These are phyloP conservation scores for Macrocybe gigantea DNA, from an alignment of 768 basidiomycete genomes.

Conservation along the genomic window DNA sequence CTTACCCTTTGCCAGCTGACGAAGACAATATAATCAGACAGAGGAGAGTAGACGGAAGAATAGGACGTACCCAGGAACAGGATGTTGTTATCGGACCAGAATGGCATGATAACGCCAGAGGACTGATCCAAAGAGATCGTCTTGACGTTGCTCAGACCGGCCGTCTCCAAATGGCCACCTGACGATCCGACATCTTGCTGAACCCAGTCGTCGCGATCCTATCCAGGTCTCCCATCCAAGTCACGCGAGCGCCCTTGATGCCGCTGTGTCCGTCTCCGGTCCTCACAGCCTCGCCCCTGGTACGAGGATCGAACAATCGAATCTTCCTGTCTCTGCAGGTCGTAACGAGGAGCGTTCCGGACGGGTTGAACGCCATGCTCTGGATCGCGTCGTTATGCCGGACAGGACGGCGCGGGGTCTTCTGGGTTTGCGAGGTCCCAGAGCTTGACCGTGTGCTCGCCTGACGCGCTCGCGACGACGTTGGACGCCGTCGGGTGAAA, in stretches of 20 bases:
- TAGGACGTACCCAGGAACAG: slow-evolving; percentile 62
- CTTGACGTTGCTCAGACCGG: slow-evolving; percentile 69
- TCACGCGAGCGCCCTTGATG: slow-evolving; percentile 85
- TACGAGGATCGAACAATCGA: slow-evolving; percentile 85
- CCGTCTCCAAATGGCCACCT: slow-evolving; percentile 85
- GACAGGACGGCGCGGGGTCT: slow-evolving; percentile 46
- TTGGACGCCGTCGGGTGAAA: slow-evolving; percentile 91
- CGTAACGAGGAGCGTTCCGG: slow-evolving; percentile 78
- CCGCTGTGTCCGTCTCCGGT: slow-evolving; percentile 85
- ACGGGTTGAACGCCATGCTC: slow-evolving; percentile 72
- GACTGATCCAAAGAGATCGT: slow-evolving; percentile 80
- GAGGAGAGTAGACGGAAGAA: background rate
- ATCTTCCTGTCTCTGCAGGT: slow-evolving; percentile 93
- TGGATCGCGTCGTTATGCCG: slow-evolving; percentile 87
- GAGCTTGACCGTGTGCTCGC: slow-evolving; percentile 83
- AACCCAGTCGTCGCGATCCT: slow-evolving; percentile 94
- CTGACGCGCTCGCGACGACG: slow-evolving; percentile 73
- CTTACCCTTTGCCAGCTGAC: slow-evolving; percentile 82
- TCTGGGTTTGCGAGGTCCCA: slow-evolving; percentile 86
- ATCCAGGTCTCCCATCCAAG: slow-evolving; percentile 88
- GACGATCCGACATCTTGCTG: slow-evolving; percentile 93
- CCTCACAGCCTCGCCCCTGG: slow-evolving; percentile 76
- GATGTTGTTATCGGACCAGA: slow-evolving; percentile 94
- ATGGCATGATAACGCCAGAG: slow-evolving; percentile 94
- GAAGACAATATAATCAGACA: slow-evolving; percentile 3